These are phyloP conservation scores for Pyrus betulifolia DNA, from an alignment of 306 rosid genomes.

Conservation along the genomic window DNA sequence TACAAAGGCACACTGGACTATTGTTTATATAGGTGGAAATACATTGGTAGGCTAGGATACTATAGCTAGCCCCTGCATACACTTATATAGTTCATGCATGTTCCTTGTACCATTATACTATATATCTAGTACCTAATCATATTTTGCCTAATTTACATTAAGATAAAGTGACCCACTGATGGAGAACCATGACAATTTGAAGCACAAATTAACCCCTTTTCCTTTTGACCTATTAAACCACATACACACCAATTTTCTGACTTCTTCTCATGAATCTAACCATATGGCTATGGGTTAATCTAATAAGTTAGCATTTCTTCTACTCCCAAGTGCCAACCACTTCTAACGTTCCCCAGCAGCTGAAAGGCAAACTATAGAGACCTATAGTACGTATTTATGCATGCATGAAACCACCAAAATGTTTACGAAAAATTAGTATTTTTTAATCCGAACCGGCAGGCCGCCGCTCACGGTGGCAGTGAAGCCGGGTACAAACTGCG, in stretches of 20 bases:
- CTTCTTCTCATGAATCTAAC: neutral
- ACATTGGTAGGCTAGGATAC: neutral
- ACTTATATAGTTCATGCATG: neutral
- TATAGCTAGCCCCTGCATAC: neutral
- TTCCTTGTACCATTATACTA: neutral
- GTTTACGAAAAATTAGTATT: too few relatives aligned
- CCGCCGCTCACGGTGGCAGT: slow-evolving; percentile 71
- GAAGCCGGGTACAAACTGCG: slow-evolving; percentile 56
- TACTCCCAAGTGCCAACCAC: neutral
- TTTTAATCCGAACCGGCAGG: slow-evolving; percentile 51
- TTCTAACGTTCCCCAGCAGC: neutral
- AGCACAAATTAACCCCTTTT: neutral
- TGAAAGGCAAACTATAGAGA: neutral
- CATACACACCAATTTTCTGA: neutral
- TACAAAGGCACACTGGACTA: too few relatives aligned
- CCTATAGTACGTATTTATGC: neutral
- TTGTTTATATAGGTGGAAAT: neutral
- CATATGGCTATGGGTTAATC: neutral
- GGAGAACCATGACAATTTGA: neutral
- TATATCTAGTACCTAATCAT: neutral
- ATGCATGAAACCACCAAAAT: too few relatives aligned
- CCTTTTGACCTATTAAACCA: neutral
- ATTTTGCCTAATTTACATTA: neutral
- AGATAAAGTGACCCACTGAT: neutral
- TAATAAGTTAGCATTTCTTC: neutral